Evolutionary conservation across 2,329 filamentous ascomycete species (phyloP).

Genomic region (Diaporthe batatas): DNA sequence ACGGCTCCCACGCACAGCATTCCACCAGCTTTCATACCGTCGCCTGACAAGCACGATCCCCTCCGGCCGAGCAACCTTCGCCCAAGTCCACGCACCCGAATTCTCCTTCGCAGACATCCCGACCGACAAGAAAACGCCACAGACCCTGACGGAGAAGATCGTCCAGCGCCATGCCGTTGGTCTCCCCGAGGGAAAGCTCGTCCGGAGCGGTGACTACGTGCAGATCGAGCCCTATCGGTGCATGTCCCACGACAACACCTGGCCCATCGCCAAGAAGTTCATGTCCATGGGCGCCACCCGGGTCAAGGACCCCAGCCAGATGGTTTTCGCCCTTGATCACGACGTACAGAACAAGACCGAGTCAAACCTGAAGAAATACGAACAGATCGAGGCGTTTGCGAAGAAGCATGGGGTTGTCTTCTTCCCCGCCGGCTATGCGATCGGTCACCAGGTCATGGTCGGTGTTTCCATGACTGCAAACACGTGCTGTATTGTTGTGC

Average conservation of each 20-base stretch:
- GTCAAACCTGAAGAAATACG: slow-evolving; percentile 85
- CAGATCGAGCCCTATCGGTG: slow-evolving; percentile 77
- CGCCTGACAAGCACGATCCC: slow-evolving; percentile 8
- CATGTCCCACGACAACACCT: slow-evolving; percentile 82
- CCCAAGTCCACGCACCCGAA: slow-evolving; percentile 14
- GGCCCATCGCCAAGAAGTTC: slow-evolving; percentile 74
- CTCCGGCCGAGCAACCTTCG: slow-evolving; percentile 14
- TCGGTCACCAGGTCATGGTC: slow-evolving; percentile 90
- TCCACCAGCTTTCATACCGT: slow-evolving; percentile 19
- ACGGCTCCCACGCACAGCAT: slow-evolving; percentile 16
- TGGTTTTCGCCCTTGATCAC: slow-evolving; percentile 89
- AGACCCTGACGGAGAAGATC: slow-evolving; percentile 94
- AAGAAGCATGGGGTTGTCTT: slow-evolving; percentile 81
- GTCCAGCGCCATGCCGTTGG: slow-evolving; percentile 84
- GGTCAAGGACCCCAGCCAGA: slow-evolving; percentile 78
- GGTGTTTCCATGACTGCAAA: slow-evolving; percentile 53
- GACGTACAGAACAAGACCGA: slow-evolving; percentile 88
- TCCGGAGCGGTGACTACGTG: slow-evolving; percentile 87
- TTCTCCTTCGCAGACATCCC: slow-evolving; percentile 30
- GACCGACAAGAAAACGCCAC: slow-evolving; percentile 58
- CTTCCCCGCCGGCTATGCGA: slow-evolving; percentile 82
- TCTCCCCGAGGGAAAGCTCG: slow-evolving; percentile 79
- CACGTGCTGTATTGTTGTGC: background rate
- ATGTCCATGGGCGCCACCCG: slow-evolving; percentile 84
- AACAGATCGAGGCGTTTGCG: slow-evolving; percentile 85